These are phyloP conservation scores for Flueggea neowawraea DNA, from an alignment of 441 rosid genomes.

Conservation along the genomic window DNA sequence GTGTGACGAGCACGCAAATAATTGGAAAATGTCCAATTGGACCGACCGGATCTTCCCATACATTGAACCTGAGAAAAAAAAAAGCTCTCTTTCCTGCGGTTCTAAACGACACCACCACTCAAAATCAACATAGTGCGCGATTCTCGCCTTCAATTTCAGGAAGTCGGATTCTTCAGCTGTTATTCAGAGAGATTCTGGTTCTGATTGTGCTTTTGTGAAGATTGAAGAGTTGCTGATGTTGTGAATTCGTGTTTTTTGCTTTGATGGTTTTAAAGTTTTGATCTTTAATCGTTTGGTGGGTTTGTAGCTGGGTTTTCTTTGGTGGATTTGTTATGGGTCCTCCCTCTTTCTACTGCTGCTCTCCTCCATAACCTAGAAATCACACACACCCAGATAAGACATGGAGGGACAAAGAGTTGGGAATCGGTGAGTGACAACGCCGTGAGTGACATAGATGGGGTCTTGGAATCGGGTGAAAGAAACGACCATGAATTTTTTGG, in stretches of 20 bases:
- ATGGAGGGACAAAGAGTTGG: no score
- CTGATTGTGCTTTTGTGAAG: not conserved
- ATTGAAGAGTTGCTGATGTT: no score
- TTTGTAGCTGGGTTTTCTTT: constrained; percentile 2
- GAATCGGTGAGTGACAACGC: no score
- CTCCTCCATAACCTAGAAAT: no score
- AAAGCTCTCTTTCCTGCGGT: no score
- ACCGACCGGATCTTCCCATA: not conserved
- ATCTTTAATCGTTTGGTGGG: constrained; percentile 2
- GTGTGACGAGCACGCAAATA: no score
- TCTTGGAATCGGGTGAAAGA: no score
- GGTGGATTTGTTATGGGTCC: not conserved
- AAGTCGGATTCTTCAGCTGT: not conserved
- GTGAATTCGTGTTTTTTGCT: not conserved
- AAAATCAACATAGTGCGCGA: not conserved
- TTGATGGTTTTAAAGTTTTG: not conserved
- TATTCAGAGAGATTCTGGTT: not conserved
- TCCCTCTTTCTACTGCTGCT: no score
- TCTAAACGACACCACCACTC: no score
- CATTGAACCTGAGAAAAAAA: not conserved
- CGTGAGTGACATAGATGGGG: no score
- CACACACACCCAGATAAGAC: no score
- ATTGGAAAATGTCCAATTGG: not conserved
- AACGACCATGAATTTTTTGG: no score
- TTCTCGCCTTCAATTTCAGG: constrained; percentile 27